Conservation (phyloP, 495 filamentous ascomycete species). For the Astrocystis sublimbata region DNA sequence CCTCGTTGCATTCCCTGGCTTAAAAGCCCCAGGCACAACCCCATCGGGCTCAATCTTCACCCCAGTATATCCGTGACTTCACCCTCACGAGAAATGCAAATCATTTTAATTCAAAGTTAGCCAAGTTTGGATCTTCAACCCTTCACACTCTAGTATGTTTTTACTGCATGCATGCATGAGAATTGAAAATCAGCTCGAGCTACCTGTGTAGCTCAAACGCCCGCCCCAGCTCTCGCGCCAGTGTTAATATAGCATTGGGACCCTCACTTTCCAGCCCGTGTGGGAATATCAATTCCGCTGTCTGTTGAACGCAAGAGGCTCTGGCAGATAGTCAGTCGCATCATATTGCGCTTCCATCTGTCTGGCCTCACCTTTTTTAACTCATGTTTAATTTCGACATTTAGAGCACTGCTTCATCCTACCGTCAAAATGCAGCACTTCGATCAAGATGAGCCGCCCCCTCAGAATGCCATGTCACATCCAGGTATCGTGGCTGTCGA, state of each 20-base stretch:
- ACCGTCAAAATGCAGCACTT: slow-evolving; percentile 25
- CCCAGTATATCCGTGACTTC: background rate
- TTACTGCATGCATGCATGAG: too few relatives aligned
- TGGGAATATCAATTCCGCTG: background rate
- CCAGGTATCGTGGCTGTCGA: slow-evolving; percentile 62
- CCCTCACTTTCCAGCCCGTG: background rate
- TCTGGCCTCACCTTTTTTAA: background rate
- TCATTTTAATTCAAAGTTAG: background rate
- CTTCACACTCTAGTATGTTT: too few relatives aligned
- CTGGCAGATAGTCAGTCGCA: background rate
- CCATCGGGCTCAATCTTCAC: background rate
- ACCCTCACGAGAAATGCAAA: background rate
- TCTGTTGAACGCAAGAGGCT: background rate
- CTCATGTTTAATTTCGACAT: background rate
- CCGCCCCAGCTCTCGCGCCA: background rate
- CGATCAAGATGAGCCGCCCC: slow-evolving; percentile 21
- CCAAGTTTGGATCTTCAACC: too few relatives aligned
- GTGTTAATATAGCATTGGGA: background rate
- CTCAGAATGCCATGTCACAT: slow-evolving; percentile 42
- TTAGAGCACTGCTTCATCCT: background rate
- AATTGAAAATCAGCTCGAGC: too few relatives aligned
- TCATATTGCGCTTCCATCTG: background rate
- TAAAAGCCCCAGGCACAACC: background rate
- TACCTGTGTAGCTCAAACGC: too few relatives aligned
- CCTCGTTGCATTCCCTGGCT: background rate